Base-by-base conservation (phyloP, 2,329 filamentous ascomycete species). In the Xylariaceae sp. region DNA sequence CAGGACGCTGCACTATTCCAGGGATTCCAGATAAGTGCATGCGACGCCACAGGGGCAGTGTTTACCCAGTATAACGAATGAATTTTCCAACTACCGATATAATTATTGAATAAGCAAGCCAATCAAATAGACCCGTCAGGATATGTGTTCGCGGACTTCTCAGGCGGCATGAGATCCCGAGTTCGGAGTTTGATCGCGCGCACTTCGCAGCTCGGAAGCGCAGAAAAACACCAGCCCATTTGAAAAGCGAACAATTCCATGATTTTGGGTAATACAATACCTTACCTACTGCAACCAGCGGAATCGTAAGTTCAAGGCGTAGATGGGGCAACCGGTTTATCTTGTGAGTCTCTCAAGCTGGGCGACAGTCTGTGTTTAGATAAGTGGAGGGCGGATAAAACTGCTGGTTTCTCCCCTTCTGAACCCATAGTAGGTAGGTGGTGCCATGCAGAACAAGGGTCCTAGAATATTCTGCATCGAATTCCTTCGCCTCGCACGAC, bases 191-290 rank as follows among this genome's bases (percentile, higher is more conserved):
- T 29, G 37, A 4, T 12, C 44, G 34, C 40, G 16, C 36, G 44
- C 48, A 34, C 43, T 52, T 52, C 19, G 43, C 52, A 48, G 43
- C 29, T 28, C n/a, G 19, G 19, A 37, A 29, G 17, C 21, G 14
- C 26, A 29, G n/a, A 46, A 36, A 40, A n/a, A n/a, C n/a, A 24
- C 9, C 36, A 39, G 36, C 56, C 52, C 16, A 40, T 50, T 44
- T 21, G 23, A 43, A 34, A 11, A 24, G 11, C 8, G 7, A 37
- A 23, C 26, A 2, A 8, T 39, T 59, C 34, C 17, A 51, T 56
- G 34, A 21, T 16, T 26, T 54, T 48, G 21, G 26, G 57, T 60
- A 24, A 41, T 19, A 56, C 37, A 26, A 52, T 48, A 56, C 43
- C 52, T 52, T 53, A 52, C 52, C 16, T 6, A 34, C 37, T 21